Evolutionary conservation across 1,284 basidiomycete species (phyloP).

Genomic region (Cryptococcus sp.): DNA sequence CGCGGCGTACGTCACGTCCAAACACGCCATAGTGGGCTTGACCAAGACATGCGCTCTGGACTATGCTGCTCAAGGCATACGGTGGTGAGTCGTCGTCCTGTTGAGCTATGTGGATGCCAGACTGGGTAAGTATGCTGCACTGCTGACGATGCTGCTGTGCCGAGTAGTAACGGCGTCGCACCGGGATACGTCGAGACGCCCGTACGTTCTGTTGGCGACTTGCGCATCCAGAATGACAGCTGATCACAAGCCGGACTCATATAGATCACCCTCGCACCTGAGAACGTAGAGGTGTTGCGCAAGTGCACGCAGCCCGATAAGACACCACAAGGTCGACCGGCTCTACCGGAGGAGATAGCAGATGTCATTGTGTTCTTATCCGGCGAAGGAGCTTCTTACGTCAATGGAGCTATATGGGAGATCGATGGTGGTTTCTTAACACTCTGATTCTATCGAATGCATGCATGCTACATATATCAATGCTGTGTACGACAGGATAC

Average conservation of each 20-base stretch:
- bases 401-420: constrained; percentile 22
- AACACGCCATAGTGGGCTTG: constrained; percentile 26
- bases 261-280: constrained; percentile 8
- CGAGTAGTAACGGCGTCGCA: constrained; percentile 8
- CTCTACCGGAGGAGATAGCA: constrained; percentile 22
- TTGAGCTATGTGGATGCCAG: background rate
- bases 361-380: constrained; percentile 24
- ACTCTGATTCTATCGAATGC: background rate
- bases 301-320: constrained; percentile 14
- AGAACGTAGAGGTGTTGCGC: constrained; percentile 11
- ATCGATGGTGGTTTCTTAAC: constrained; percentile 10
- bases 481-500: background rate
- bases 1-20: constrained; percentile 20
- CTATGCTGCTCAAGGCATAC: constrained; percentile 12
- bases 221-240: background rate
- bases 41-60: constrained; percentile 15
- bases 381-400: constrained; percentile 15
- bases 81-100: constrained; percentile 7
- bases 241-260: background rate
- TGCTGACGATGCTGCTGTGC: background rate
- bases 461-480: background rate
- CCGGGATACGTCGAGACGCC: constrained; percentile 13
- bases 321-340: constrained; percentile 17
- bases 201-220: background rate
- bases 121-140: background rate